Base-by-base conservation (phyloP, 2,329 filamentous ascomycete genomes). In the Calonectria pseudoreteaudii region DNA sequence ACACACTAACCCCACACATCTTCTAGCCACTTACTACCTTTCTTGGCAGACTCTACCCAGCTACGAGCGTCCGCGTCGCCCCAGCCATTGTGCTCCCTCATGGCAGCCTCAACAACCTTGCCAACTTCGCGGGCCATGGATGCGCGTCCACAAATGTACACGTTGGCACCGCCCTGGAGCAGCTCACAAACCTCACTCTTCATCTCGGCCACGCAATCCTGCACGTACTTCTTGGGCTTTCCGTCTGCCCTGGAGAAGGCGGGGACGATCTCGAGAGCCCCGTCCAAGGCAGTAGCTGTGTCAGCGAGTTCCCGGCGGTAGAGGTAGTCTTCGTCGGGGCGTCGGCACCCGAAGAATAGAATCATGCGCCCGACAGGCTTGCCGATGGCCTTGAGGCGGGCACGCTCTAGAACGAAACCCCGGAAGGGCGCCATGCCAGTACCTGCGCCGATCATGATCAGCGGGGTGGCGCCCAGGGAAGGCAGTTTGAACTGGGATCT, bases 301-400 rank as follows among this genome's bases (percentile, higher is more conserved):
- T 80, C 75, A 2, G 74, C 67, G 2, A 83, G 69, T 52, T 83
- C 88, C 0, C 88, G 86, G 0, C 85, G 81, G 82, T 93, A 93
- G 0, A 93, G 79, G 30, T 89, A 86, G 76, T 93, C 92, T 34
- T 85, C 82, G 0, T 85, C 85, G 0, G 87, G 86, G 8, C 83
- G 79, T 26, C 89, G 88, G 80, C 91, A 93, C n/a, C 92, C 92
- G 71, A 90, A 87, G 83, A 93, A 93, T 0, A 94, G 58, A 4
- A 83, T 36, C 71, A 80, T 82, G 1, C 67, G 73, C 0, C 80
- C 79, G 8, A 81, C 71, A 2, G 70, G 68, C 65, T 78, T 75
- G 14, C 78, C 78, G 16, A 79, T 70, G 3, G 76, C 72, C n/a
- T 71, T 72, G 16, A 77, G 72, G 13, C 76, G 73, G 31, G 71